Base-by-base conservation (phyloP, 495 filamentous ascomycete species). In the Penicillium bialowiezense region DNA sequence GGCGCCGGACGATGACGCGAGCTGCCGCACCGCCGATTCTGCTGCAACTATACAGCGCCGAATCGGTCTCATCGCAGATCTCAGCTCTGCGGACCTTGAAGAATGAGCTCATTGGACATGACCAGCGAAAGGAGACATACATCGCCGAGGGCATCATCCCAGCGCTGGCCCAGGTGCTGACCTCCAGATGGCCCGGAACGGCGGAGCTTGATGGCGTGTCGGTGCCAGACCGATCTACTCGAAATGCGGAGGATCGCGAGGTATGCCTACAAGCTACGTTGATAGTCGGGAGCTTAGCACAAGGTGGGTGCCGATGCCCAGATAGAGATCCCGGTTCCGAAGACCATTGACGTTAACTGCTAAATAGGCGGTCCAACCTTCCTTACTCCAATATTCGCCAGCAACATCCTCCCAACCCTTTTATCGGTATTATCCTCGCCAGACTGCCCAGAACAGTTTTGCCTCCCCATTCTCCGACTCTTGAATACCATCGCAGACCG, bases 61-160 rank as follows among this genome's bases (percentile, higher is more conserved):
- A 76, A 42, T 82, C 81, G 51, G 65, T 77, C 50, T 71, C 75
- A 4, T 75, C 81, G 35, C 87, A 89, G 59, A 74, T 85, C 23
- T 72, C 72, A 33, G 78, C 81, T 40, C 77, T 98, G 34, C 79
- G 82, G 37, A 70, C 74, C 21, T 67, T 97, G 12, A 98, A 95
- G 74, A 91, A 96, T 67, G 87, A 95, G 48, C 73, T 93, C 34
- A 82, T 96, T 55, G 93, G 93, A 26, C 90, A 97, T 69, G 81
- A 88, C 20, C 85, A 93, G 61, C 82, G 84, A 60, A 98, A 98
- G 65, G 86, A 90, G 59, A 55, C 79, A 32, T 90, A 83, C 76
- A 70, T 97, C 17, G 69, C 70, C 39, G 66, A 73, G 38, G 91
- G 90, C 12, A 72, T 95, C 20, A 68, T 96, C 33, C 79, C 80